These are phyloP conservation scores for Aspergillus hancockii DNA, from an alignment of 495 filamentous ascomycete species.

Conservation along the genomic window DNA sequence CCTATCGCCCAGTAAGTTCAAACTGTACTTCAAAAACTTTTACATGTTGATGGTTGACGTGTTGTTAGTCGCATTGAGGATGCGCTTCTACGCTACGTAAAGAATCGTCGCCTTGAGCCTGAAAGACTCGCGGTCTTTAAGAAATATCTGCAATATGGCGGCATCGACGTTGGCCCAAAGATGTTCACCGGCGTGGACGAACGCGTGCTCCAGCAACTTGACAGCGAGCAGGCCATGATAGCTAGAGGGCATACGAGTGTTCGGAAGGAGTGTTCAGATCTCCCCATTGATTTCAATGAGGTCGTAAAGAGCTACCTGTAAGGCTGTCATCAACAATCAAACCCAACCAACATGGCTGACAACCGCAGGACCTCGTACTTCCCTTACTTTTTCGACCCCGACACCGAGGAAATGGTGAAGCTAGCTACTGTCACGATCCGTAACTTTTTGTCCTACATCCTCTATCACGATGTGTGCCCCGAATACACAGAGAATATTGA, in stretches of 20 bases:
- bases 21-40: neutral
- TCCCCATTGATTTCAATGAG: slow-evolving; percentile 77
- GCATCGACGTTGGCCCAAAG: slow-evolving; percentile 66
- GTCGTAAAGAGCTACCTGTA: slow-evolving; percentile 80
- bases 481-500: slow-evolving; percentile 71
- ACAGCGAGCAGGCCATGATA: slow-evolving; percentile 62
- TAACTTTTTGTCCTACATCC: slow-evolving; percentile 88
- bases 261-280: slow-evolving; percentile 38
- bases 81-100: slow-evolving; percentile 78
- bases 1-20: slow-evolving; percentile 42
- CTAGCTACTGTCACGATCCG: slow-evolving; percentile 61
- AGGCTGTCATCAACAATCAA: slow-evolving; percentile 11
- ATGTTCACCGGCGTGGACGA: slow-evolving; percentile 64
- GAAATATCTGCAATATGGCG: slow-evolving; percentile 82
- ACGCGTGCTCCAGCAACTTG: slow-evolving; percentile 53
- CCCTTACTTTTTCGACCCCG: slow-evolving; percentile 43
- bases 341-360: neutral
- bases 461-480: slow-evolving; percentile 80
- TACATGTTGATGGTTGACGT: slow-evolving; percentile 14
- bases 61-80: slow-evolving; percentile 71
- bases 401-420: slow-evolving; percentile 50
- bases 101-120: slow-evolving; percentile 69
- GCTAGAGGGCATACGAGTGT: slow-evolving; percentile 34
- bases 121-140: slow-evolving; percentile 65
- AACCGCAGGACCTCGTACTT: slow-evolving; percentile 47